These are phyloP conservation scores for Dorcoceras hygrometricum DNA, from an alignment of 257 asterid species.

Conservation along the genomic window DNA sequence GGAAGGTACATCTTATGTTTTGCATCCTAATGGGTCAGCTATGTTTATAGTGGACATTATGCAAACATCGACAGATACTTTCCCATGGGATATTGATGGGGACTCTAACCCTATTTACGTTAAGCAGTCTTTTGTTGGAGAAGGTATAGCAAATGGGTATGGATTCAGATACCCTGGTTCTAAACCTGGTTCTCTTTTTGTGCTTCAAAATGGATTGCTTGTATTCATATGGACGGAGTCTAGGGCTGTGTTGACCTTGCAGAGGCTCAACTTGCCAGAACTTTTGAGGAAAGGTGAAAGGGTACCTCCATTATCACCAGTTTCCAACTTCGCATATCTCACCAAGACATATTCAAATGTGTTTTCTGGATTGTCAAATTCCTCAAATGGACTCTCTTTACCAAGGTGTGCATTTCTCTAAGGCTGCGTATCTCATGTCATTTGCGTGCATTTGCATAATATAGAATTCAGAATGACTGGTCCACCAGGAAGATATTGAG, in stretches of 20 bases:
- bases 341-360: constrained; percentile 85
- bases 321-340: constrained; percentile 73
- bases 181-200: constrained; percentile 86
- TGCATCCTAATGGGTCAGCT: constrained; percentile 93
- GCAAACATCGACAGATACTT: constrained; percentile 59
- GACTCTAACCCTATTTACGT: constrained; percentile 45
- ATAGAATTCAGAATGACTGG: background rate
- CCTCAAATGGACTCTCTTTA: constrained; percentile 48
- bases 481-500: background rate
- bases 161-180: constrained; percentile 93
- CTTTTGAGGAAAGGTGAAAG: constrained; percentile 76
- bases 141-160: constrained; percentile 86
- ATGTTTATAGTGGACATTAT: constrained; percentile 66
- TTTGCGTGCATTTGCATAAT: constrained; percentile 13
- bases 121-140: constrained; percentile 59
- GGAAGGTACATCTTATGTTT: constrained; percentile 80
- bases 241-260: constrained; percentile 64
- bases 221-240: constrained; percentile 85
- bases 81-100: constrained; percentile 68
- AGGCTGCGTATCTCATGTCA: constrained; percentile 6
- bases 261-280: constrained; percentile 66
- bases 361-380: constrained; percentile 63
- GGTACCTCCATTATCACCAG: constrained; percentile 69
- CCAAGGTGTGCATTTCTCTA: constrained; percentile 46
- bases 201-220: constrained; percentile 57